Evolutionary conservation across 805 yeast species (phyloP), one percentile per base, ranked within the genome.

Genomic region (Lipomyces japonicus): DNA sequence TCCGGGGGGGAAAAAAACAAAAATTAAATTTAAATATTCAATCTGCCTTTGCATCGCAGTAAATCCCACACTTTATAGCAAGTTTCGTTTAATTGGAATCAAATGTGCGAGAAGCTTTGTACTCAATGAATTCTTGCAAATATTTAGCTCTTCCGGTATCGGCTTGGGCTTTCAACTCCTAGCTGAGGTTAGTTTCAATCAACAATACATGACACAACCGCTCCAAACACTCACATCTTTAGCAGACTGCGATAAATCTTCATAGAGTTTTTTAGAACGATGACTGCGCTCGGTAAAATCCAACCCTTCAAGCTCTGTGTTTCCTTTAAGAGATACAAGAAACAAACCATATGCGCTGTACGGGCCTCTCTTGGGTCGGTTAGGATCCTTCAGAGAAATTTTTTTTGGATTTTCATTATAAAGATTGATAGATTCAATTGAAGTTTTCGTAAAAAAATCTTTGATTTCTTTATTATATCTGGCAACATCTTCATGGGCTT

Each of bases 401-500:
- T 9, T n/a, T n/a, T 22, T 25, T 38, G 3, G n/a, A 4, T 30
- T 23, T 25, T 18, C 23, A 41, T 56, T 56, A 31, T 54, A 54
- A 14, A 9, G 21, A 22, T 21, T 10, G 25, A 56, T 26, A 4
- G 35, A 49, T 7, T 21, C 32, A 16, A 24, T 22, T 6, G 59
- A 57, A 5, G 44, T 18, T 10, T 34, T 22, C 3, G 16, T 28
- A 9, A 48, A 26, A 25, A 37, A 51, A n/a, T 32, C 52, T 3
- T 42, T 37, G 7, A 51, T 18, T 18, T 54, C 59, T 12, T 39
- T 25, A 28, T 51, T 50, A 34, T 40, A 55, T 23, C 52, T 23
- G n/a, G 30, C 25, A 9, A 21, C 37, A 31, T 48, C 59, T n/a
- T 9, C 48, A 10, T 4, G 39, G n/a, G 46, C 55, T 4, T 12